Evolutionary conservation across 208 protist genomes (phyloP), one percentile per base, ranked within the genome.

Genomic region (Trypanosoma lewisi): DNA sequence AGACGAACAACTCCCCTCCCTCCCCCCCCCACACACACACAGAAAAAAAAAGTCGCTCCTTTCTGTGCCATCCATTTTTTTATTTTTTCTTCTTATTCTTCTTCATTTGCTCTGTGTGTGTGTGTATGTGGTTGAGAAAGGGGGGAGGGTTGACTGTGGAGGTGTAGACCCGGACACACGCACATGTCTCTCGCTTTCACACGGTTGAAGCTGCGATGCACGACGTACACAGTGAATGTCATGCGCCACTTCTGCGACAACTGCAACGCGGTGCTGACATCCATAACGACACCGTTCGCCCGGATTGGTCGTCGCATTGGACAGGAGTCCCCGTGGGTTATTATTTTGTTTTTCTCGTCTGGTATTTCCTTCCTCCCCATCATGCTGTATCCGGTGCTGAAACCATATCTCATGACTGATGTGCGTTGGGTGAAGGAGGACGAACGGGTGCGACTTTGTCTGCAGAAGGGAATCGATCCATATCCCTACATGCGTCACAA

Each of bases 381-480:
- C 2, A 12, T 93, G 14, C 30, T 51, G 5, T 91, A 93, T 53
- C 85, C 90, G 0, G 56, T 67, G n/a, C 51, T 94, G 52, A 90
- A 89, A 67, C 70, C 77, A 19, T 82, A 81, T 51, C 39, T 91
- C 25, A 68, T 73, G 36, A 64, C 71, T 17, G 85, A 86, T 59
- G 31, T 39, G 8, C 82, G 90, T 14, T 59, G 55, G 9, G 42
- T 61, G 14, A 69, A 73, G n/a, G 87, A 96, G 73, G 83, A 86
- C 67, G 87, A 96, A 67, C 84, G 87, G 21, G 90, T 94, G 65
- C 84, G 87, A 8, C 52, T 94, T 45, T 96, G 90, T 61, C 75
- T 96, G 59, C 85, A 96, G 68, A 96, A 96, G 66, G 90, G 90
- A 50, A 86, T 96, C 47, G 90, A 96, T 57, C 90, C 90, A 2